Conservation (phyloP, 345 rosid genomes). For the Eucalyptus microcorys region DNA sequence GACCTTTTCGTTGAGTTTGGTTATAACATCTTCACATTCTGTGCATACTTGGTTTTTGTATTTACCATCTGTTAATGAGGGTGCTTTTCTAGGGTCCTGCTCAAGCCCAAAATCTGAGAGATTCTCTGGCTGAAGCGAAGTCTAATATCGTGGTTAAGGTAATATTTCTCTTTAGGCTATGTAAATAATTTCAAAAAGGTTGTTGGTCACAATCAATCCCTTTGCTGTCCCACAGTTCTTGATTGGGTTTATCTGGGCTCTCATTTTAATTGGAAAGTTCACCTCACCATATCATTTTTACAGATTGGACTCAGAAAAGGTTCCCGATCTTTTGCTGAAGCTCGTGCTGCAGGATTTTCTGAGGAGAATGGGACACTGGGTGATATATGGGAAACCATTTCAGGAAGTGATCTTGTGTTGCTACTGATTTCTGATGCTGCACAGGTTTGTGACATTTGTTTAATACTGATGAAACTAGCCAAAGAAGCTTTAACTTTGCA, state of each 20-base stretch:
- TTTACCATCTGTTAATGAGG: not conserved
- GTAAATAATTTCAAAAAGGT: not conserved
- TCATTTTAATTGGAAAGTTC: not conserved
- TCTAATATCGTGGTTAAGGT: slow-evolving; percentile 84
- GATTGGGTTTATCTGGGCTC: not conserved
- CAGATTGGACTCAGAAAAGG: slow-evolving; percentile 92
- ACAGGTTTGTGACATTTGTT: slow-evolving; percentile 30
- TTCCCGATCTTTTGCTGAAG: slow-evolving; percentile 75
- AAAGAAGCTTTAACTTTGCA: not conserved
- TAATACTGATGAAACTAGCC: not conserved
- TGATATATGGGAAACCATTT: slow-evolving; percentile 81
- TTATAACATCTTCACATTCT: not conserved
- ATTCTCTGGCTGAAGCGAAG: slow-evolving; percentile 77
- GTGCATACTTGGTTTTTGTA: not conserved
- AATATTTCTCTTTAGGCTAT: not conserved
- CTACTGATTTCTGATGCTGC: slow-evolving; percentile 92
- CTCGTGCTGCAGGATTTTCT: slow-evolving; percentile 81
- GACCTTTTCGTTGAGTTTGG: not conserved
- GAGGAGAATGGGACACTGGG: slow-evolving; percentile 85
- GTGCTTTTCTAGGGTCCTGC: slow-evolving; percentile 61
- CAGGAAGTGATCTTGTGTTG: slow-evolving; percentile 83
- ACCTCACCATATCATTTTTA: not conserved
- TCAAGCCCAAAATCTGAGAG: slow-evolving; percentile 90
- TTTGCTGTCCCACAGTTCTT: not conserved
- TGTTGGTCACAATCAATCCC: not conserved